Percentiles rank a stretch among this genome's conserved stretches.
These are phyloP conservation scores for Gossypium raimondii DNA, from an alignment of 345 rosid genomes.

Conservation along the genomic window DNA sequence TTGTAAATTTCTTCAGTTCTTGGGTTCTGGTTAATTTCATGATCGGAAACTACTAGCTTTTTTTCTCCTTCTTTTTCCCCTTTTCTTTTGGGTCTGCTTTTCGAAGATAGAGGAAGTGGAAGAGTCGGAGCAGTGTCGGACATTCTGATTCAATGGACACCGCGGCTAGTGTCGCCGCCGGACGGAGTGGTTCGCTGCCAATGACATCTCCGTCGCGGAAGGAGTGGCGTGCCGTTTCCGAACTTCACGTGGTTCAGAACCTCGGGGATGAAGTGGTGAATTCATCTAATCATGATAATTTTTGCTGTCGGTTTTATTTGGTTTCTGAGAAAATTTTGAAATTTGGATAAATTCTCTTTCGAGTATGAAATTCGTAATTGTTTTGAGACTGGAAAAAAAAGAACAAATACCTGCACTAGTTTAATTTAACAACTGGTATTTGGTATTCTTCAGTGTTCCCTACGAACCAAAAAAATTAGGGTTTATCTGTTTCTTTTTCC, in stretches of 20 bases:
- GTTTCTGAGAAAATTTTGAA: not conserved
- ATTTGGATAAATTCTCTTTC: not conserved
- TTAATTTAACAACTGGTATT: not conserved
- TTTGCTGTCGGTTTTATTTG: conserved; percentile 6
- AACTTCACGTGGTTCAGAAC: conserved; percentile 57
- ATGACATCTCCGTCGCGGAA: conserved; percentile 52
- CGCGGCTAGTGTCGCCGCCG: conserved; percentile 52
- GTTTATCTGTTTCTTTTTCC: not conserved
- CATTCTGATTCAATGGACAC: conserved; percentile 57
- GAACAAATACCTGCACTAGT: not conserved
- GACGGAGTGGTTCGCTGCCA: conserved; percentile 66
- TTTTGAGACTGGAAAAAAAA: too few relatives aligned
- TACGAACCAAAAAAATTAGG: not conserved
- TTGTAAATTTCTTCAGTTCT: conserved; percentile 17
- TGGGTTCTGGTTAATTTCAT: conserved; percentile 22
- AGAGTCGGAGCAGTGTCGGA: conserved; percentile 24
- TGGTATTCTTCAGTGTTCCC: not conserved
- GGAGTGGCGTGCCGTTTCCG: conserved; percentile 96
- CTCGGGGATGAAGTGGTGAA: conserved; percentile 50
- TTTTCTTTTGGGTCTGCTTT: not conserved
- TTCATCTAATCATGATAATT: not conserved
- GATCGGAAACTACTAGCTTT: conserved; percentile 29
- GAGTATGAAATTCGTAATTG: conserved; percentile 2
- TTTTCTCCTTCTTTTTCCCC: not conserved
- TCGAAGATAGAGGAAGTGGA: conserved; percentile 16